Evolutionary conservation across 148 eudicot genomes (phyloP), one percentile per base, ranked within the genome.

Genomic region (Amaranthus hypochondriacus): DNA sequence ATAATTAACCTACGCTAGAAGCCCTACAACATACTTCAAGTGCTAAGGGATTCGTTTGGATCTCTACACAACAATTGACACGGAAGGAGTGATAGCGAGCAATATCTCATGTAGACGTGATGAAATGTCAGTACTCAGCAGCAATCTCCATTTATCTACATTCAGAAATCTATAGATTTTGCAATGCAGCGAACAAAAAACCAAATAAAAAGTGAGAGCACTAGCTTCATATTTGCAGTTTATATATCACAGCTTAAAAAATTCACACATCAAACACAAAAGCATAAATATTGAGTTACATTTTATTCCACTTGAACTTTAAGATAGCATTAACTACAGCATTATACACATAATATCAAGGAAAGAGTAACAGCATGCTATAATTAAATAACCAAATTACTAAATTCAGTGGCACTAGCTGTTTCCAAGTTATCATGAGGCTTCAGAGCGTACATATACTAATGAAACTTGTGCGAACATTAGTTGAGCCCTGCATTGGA

Each of bases 341-440:
- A 47, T 54, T 76, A 76, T 70, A 76, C 69, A 76, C 13, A 70
- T 70, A 44, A 68, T 48, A 76, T n/a, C 39, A 69, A 62, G 14
- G 48, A 51, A 44, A 69, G 48, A 60, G 73, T 47, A 76, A 39
- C 10, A 28, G 46, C 9, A 51, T 9, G 59, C 48, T 68, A 68
- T 56, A 69, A 51, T 44, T 43, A 66, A 76, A 68, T 12, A 75
- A n/a, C 57, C 11, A 60, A 51, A 60, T 61, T 1, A 43, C 73
- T 42, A 18, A 12, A 76, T 11, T 68, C 13, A 51, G 68, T 51
- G 54, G 15, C 51, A 76, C 68, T 48, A 18, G 21, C 28, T 4
- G 55, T 70, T 76, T 44, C 73, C 6, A 18, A 2, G 46, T 47
- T 15, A 69, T 51, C 63, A 61, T 56, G 8, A 28, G 39, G 39